phyloP scores from a whole-genome alignment of 352 stramenopile species.

The Phytophthora boehmeriae region DNA sequence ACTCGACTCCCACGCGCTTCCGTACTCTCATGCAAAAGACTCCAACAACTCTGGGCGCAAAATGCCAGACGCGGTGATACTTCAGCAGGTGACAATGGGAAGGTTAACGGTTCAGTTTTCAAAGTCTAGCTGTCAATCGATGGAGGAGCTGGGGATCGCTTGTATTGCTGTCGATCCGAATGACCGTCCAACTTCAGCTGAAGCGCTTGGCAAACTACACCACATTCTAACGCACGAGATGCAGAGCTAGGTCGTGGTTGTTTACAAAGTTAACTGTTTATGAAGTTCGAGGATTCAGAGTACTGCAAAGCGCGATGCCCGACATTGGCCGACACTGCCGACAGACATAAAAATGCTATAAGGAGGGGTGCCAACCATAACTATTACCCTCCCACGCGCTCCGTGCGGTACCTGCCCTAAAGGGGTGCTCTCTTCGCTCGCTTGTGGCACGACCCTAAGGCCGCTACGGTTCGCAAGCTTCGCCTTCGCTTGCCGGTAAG shows the following conservation, averaged over 20 bases:
- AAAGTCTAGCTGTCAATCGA: slow-evolving; percentile 14
- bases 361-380: too few species aligned
- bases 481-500: too few species aligned
- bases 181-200: slow-evolving; percentile 14
- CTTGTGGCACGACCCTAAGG: too few species aligned
- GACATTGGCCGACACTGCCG: too few species aligned
- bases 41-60: slow-evolving; percentile 11
- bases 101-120: slow-evolving; percentile 19
- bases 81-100: slow-evolving; percentile 22
- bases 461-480: too few species aligned
- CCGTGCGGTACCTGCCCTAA: too few species aligned
- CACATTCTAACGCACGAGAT: slow-evolving; percentile 22
- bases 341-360: too few species aligned
- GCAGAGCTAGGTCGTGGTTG: neutral
- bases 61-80: slow-evolving; percentile 23
- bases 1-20: slow-evolving; percentile 12
- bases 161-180: slow-evolving; percentile 17
- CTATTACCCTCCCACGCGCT: too few species aligned
- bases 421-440: too few species aligned
- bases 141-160: slow-evolving; percentile 11
- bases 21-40: slow-evolving; percentile 19
- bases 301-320: too few species aligned
- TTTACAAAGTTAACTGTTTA: too few species aligned
- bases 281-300: too few species aligned
- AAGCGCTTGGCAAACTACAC: slow-evolving; percentile 18